Percentiles rank a stretch among this genome's conserved stretches.
These are phyloP conservation scores for Fusarium protoensiforme DNA, from an alignment of 2,329 filamentous ascomycete genomes.

Conservation along the genomic window DNA sequence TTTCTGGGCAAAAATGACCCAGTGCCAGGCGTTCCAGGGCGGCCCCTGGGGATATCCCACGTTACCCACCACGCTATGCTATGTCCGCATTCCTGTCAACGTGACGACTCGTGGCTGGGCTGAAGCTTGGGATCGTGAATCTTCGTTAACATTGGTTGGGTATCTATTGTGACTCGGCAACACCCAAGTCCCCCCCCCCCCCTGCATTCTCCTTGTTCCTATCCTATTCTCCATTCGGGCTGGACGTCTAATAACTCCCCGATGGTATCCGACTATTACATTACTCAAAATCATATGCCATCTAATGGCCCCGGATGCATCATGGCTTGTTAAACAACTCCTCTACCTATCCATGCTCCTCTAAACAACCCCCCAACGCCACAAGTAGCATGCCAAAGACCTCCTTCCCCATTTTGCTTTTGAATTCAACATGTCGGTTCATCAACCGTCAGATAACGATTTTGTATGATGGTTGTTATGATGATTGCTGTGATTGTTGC, in stretches of 20 bases:
- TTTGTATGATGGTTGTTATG: background rate
- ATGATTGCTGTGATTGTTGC: background rate
- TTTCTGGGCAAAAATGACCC: background rate
- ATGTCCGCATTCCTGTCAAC: background rate
- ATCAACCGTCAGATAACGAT: slow-evolving; percentile 6
- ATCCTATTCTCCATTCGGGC: background rate
- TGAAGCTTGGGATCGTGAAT: background rate
- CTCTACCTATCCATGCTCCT: background rate
- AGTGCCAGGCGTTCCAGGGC: background rate
- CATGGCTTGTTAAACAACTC: background rate
- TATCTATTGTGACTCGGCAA: background rate
- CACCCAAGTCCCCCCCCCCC: background rate
- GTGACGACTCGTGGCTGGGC: background rate
- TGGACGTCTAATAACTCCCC: background rate
- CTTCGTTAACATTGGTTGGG: background rate
- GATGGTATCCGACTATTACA: slow-evolving; percentile 1
- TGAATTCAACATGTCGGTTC: background rate
- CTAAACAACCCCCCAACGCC: slow-evolving; percentile 1
- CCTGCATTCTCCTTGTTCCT: background rate
- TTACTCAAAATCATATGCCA: background rate
- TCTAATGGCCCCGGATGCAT: background rate
- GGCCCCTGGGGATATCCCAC: background rate
- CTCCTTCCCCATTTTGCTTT: background rate
- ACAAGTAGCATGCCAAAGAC: background rate
- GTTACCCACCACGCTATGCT: background rate